Evolutionary conservation across 2,329 filamentous ascomycete genomes (phyloP).

Genomic region (Penicillium sp.): DNA sequence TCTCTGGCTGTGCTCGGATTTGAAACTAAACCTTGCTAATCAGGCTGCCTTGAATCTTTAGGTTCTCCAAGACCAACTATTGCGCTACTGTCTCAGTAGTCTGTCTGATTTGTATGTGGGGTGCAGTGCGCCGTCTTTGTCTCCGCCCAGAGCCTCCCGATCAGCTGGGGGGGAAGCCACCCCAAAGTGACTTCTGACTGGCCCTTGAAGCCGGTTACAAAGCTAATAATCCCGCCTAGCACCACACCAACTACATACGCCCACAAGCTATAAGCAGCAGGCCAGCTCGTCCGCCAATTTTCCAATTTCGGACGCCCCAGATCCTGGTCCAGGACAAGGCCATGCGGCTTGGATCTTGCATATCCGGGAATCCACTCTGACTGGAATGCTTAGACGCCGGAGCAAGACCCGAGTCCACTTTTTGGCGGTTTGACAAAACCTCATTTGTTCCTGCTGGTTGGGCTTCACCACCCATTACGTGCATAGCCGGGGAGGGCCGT

Average conservation of each 20-base stretch:
- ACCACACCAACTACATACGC: not conserved
- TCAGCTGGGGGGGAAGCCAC: not conserved
- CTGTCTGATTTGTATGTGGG: not conserved
- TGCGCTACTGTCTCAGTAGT: not conserved
- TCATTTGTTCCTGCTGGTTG: conserved; percentile 4
- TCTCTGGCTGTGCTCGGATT: not conserved
- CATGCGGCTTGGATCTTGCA: conserved; percentile 28
- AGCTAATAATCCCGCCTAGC: not conserved
- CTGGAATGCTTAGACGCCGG: conserved; percentile 37
- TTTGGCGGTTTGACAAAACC: conserved; percentile 19
- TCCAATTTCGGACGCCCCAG: conserved; percentile 2
- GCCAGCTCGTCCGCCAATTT: conserved; percentile 6
- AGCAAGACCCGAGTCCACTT: conserved; percentile 29
- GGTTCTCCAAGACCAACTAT: not conserved
- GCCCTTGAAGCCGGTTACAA: not conserved
- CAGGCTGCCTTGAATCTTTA: not conserved
- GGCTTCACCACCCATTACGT: conserved; percentile 35
- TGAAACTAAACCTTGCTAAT: conserved; percentile 4
- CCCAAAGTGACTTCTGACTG: not conserved
- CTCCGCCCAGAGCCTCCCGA: conserved; percentile 1
- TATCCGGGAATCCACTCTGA: conserved; percentile 29
- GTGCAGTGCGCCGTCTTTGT: not conserved
- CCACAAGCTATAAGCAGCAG: not conserved
- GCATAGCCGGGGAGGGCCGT: conserved; percentile 37
- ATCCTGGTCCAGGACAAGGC: conserved; percentile 8